These are phyloP conservation scores for Cicer bijugum DNA, from an alignment of 306 rosid species.

Conservation along the genomic window DNA sequence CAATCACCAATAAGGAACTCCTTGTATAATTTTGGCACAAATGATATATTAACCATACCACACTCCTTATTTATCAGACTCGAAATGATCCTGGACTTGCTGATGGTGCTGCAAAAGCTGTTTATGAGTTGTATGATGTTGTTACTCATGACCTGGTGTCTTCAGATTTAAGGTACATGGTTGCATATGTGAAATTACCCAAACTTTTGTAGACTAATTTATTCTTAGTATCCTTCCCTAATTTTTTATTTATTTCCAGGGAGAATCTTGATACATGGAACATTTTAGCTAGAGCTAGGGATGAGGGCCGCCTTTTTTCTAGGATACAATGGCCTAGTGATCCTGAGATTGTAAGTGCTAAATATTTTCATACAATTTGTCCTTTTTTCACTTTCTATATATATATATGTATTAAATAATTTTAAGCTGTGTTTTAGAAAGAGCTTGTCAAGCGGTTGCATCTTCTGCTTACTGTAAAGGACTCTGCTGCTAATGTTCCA, in stretches of 20 bases:
- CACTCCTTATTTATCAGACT: slow-evolving; percentile 51
- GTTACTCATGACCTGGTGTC: slow-evolving; percentile 84
- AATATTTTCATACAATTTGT: neutral
- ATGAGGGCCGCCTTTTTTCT: slow-evolving; percentile 80
- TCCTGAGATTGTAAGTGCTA: slow-evolving; percentile 74
- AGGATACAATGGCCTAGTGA: slow-evolving; percentile 83
- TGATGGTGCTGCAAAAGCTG: slow-evolving; percentile 86
- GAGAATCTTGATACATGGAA: slow-evolving; percentile 95
- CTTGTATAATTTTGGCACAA: slow-evolving; percentile 9
- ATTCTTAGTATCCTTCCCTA: neutral
- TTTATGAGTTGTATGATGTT: slow-evolving; percentile 74
- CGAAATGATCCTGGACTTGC: slow-evolving; percentile 79
- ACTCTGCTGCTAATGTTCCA: slow-evolving; percentile 88
- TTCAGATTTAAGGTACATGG: slow-evolving; percentile 72
- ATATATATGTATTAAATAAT: no score
- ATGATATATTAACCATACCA: slow-evolving; percentile 8
- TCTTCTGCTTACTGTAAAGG: slow-evolving; percentile 94
- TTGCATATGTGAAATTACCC: slow-evolving; percentile 33
- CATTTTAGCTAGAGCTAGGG: slow-evolving; percentile 85
- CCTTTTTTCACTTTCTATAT: neutral
- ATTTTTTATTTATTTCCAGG: slow-evolving; percentile 52
- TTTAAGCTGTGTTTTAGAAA: slow-evolving; percentile 52
- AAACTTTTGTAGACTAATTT: neutral
- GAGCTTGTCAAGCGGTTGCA: slow-evolving; percentile 92
- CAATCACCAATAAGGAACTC: neutral